A percentile compares a stretch with the other conserved stretches of the same genome.
These are phyloP conservation scores for Salix udensis DNA, from an alignment of 345 rosid genomes.

Conservation along the genomic window DNA sequence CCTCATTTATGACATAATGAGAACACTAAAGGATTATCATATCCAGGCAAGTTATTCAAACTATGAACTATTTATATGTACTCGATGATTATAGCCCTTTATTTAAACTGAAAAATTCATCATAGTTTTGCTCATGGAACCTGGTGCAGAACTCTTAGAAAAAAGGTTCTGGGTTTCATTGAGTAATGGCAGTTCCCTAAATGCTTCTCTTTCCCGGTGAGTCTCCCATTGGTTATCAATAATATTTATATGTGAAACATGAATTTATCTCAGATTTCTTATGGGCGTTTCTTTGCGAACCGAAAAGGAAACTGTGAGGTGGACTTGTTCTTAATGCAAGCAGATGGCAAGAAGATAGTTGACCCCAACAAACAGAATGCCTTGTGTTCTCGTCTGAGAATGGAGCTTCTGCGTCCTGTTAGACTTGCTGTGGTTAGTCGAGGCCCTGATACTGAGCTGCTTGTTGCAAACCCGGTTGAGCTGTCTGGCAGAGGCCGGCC, in stretches of 20 bases:
- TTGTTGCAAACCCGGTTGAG: slow-evolving; percentile 77
- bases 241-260: not conserved
- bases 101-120: not conserved
- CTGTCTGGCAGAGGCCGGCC: slow-evolving; percentile 68
- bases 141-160: not conserved
- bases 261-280: slow-evolving; percentile 41
- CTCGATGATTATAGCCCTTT: not conserved
- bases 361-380: slow-evolving; percentile 55
- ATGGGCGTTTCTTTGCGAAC: slow-evolving; percentile 56
- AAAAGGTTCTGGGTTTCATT: not conserved
- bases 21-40: slow-evolving; percentile 62
- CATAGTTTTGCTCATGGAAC: not conserved
- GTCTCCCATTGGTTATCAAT: not conserved
- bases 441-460: slow-evolving; percentile 64
- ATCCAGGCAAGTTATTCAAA: slow-evolving; percentile 41
- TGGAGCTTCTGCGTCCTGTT: slow-evolving; percentile 58
- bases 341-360: slow-evolving; percentile 58
- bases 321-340: slow-evolving; percentile 59
- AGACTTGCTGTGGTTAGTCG: slow-evolving; percentile 55
- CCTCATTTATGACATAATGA: slow-evolving; percentile 60
- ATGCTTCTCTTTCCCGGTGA: not conserved
- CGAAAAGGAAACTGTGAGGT: slow-evolving; percentile 44
- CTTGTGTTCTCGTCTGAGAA: slow-evolving; percentile 53
- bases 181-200: not conserved
- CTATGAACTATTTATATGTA: not conserved